Percentiles rank a stretch among this genome's conserved stretches.
These are phyloP conservation scores for Komagataea norvegica DNA, from an alignment of 1,139 yeast species.

Conservation along the genomic window DNA sequence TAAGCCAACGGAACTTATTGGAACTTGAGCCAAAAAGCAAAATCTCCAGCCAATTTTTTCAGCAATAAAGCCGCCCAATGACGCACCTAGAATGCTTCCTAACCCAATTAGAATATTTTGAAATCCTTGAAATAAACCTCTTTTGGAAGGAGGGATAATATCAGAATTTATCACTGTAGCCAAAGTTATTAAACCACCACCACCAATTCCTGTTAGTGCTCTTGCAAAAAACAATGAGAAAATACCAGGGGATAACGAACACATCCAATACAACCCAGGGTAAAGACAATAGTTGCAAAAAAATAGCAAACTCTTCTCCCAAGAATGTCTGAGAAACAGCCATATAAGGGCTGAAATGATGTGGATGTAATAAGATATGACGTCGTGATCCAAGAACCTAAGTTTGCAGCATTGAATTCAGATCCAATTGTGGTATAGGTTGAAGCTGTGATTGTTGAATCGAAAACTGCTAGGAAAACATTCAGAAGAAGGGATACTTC, in stretches of 20 bases:
- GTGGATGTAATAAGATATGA: conserved; percentile 53
- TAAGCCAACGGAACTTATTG: conserved; percentile 47
- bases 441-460: conserved; percentile 53
- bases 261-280: conserved; percentile 47
- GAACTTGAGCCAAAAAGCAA: conserved; percentile 53
- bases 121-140: conserved; percentile 55
- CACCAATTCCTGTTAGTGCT: conserved; percentile 52
- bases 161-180: conserved; percentile 50
- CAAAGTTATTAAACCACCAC: conserved; percentile 55
- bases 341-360: conserved; percentile 69
- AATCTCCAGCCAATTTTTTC: conserved; percentile 70
- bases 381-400: conserved; percentile 56
- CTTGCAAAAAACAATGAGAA: conserved; percentile 49
- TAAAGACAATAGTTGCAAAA: conserved; percentile 42
- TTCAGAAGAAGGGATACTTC: conserved; percentile 13
- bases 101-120: conserved; percentile 56
- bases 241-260: conserved; percentile 40
- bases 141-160: conserved; percentile 46
- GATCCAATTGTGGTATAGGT: conserved; percentile 52
- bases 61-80: conserved; percentile 63
- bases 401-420: conserved; percentile 46
- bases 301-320: conserved; percentile 58
- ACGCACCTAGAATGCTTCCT: conserved; percentile 64
- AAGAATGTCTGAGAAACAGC: conserved; percentile 73
- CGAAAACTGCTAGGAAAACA: conserved; percentile 51